Evolutionary conservation across 2,329 filamentous ascomycete genomes (phyloP), one percentile per base, ranked within the genome.

Genomic region (Cephalotrichum gorgonifer): DNA sequence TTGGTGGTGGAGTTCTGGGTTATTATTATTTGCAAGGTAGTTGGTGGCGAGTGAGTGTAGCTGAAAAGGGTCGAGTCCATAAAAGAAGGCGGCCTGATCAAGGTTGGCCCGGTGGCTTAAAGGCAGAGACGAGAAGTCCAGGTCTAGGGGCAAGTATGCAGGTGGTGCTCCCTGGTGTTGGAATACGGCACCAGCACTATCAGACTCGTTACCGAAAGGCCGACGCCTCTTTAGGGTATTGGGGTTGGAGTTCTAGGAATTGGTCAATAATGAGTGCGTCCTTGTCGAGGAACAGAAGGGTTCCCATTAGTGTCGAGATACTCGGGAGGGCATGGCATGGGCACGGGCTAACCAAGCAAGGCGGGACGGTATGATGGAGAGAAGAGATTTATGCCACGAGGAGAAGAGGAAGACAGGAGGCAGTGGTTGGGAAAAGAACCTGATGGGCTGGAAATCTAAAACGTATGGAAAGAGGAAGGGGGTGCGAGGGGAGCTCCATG

Each of bases 221-320:
- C 69, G 66, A 51, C 70, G 69, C 61, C 69, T 72, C 61, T 67
- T 72, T 54, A 67, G 60, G 56, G 63, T 62, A 54, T 56, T 56
- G 53, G 53, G 49, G 54, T 56, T 56, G 53, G 53, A 50, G 50
- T 62, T 58, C 62, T 64, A 59, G 28, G 9, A 33, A 28, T 15
- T 28, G 11, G 47, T 48, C 39, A 48, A 43, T 35, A 33, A 25
- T 8, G 30, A n/a, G 17, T 14, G 25, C n/a, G 17, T 45, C 28
- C 9, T 15, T 27, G 43, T 28, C 20, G 15, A 12, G 25, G 25
- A 30, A n/a, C 23, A 30, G 8, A 15, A 30, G n/a, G n/a, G n/a
- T n/a, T n/a, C 26, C 28, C 43, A 44, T 14, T n/a, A 11, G 35
- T 20, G 17, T 9, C 8, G 35, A 20, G 35, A 39, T 9, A 20